phyloP scores from a whole-genome alignment of 495 filamentous ascomycete species.

The Parmelia sp. region DNA sequence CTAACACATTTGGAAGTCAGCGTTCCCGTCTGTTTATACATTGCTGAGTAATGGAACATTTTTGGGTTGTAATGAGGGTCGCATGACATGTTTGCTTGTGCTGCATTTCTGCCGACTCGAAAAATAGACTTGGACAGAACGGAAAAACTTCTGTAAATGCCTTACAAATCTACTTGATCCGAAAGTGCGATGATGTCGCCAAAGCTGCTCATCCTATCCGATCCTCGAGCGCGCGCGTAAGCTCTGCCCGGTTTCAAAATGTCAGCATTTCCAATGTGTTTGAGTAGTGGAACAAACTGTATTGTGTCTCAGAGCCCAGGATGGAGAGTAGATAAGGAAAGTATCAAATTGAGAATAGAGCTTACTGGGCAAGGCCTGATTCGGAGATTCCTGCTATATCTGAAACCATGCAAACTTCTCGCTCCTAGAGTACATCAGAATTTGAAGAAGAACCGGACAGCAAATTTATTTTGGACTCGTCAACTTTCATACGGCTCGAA shows the following conservation, averaged over 20 bases:
- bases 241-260: conserved; percentile 68
- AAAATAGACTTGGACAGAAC: no score
- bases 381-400: conserved; percentile 83
- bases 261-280: neutral
- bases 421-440: conserved; percentile 50
- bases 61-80: no score
- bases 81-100: no score
- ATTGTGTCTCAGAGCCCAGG: neutral
- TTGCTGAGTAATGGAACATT: no score
- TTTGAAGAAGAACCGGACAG: neutral
- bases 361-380: conserved; percentile 44
- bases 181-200: conserved; percentile 93
- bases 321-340: neutral
- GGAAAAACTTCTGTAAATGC: no score
- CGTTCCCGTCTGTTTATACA: no score
- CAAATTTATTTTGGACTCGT: neutral
- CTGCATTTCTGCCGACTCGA: no score
- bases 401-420: conserved; percentile 96
- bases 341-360: neutral
- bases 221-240: conserved; percentile 89
- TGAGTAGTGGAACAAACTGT: no score
- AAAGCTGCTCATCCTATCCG: conserved; percentile 79
- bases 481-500: neutral
- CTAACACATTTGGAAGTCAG: no score
- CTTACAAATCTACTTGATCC: conserved; percentile 78